Evolutionary conservation across 2,329 filamentous ascomycete genomes (phyloP), one percentile per base, ranked within the genome.

Genomic region (Claviceps lovelessii): DNA sequence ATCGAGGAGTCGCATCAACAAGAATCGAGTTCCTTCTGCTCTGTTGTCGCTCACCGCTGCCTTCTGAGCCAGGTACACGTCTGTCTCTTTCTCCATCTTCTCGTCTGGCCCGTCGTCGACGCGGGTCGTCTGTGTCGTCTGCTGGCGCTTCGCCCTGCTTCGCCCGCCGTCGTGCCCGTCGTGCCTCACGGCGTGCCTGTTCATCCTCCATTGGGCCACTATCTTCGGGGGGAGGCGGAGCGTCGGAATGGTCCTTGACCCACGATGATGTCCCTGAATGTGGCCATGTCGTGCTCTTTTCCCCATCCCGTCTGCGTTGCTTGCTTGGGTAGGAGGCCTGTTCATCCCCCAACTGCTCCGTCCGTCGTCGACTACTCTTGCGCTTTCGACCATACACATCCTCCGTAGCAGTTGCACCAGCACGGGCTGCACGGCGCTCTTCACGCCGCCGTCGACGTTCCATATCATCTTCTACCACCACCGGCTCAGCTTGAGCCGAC

Each of bases 221-320:
- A 44, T 70, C 70, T 0, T 74, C 72, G 1, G 78, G 79, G 2
- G 80, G 80, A 3, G 80, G 79, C 1, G 78, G 78, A 3, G 79
- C 80, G 60, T 83, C 81, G 2, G 76, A 79, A 60, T 82, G 76
- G 13, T 84, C 80, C 65, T 83, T 83, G 5, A 84, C 80, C 81
- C 81, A 84, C 0, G 79, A 83, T 9, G 78, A 80, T 0, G 80
- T 84, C 31, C 81, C 80, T 7, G 77, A 82, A 63, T 83, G 78
- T 19, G 81, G 80, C 81, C 81, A 84, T 9, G 70, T 70, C 10
- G 70, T 71, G 9, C 73, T 60, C 39, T 69, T 59, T 53, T 67
- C 71, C 51, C 63, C 69, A 49, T 71, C 72, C 54, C 67, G 60
- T 48, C 58, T 61, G 28, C 68, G 65, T 48, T 68, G 63, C 61